phyloP scores from a whole-genome alignment of 2,329 filamentous ascomycete genomes.

The Botrytis byssoidea region DNA sequence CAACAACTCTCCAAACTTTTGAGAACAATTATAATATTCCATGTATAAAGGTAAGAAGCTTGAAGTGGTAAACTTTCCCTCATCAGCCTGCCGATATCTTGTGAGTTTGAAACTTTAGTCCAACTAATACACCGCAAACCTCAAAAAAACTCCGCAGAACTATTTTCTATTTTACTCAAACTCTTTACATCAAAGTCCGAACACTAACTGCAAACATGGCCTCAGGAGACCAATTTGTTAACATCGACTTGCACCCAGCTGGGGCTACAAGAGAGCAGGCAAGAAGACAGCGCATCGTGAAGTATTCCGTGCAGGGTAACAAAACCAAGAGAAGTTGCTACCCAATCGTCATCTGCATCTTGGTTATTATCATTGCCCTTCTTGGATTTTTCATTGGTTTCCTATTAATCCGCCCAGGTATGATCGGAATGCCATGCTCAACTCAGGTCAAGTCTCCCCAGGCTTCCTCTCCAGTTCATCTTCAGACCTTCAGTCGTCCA shows the following conservation, averaged over 20 bases:
- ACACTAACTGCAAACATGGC: neutral
- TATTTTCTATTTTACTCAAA: neutral
- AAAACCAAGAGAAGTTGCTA: neutral
- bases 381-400: neutral
- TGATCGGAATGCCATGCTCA: slow-evolving; percentile 7
- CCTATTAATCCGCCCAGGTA: neutral
- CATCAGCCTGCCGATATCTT: neutral
- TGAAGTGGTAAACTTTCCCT: neutral
- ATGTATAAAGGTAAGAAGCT: neutral
- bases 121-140: neutral
- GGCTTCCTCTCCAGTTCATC: neutral
- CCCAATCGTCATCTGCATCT: neutral
- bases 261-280: neutral
- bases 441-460: neutral
- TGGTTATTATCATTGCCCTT: neutral
- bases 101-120: neutral
- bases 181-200: neutral
- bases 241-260: neutral
- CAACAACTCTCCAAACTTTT: neutral
- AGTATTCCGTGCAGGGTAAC: neutral
- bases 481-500: neutral
- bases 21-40: neutral
- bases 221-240: neutral
- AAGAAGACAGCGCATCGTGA: neutral
- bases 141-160: neutral